Percentiles rank a stretch among this genome's conserved stretches.
phyloP scores from a whole-genome alignment of 495 filamentous ascomycete species.

The Peziza echinospora region DNA sequence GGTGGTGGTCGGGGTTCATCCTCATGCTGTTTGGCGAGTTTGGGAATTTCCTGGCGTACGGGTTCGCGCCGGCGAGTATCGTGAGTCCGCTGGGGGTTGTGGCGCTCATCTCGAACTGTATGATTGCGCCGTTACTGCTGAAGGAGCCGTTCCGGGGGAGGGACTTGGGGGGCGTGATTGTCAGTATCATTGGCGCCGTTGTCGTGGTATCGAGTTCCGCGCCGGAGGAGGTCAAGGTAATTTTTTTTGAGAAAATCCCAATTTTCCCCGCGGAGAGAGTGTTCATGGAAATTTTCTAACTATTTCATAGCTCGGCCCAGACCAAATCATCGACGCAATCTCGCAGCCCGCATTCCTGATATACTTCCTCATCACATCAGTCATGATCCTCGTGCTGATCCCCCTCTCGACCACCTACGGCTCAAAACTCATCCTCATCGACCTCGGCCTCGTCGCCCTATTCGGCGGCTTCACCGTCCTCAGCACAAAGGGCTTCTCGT shows the following conservation, averaged over 20 bases:
- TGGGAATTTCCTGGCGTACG: conserved; percentile 93
- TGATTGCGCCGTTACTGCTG: conserved; percentile 82
- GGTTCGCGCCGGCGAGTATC: conserved; percentile 94
- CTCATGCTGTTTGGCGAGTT: conserved; percentile 84
- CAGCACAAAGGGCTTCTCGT: conserved; percentile 89
- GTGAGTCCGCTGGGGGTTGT: conserved; percentile 94
- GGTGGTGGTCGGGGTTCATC: conserved; percentile 85
- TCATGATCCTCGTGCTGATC: conserved; percentile 51
- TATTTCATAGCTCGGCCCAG: conserved; percentile 40
- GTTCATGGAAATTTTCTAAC: conserved; percentile 5
- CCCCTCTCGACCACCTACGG: conserved; percentile 68
- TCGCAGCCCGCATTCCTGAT: conserved; percentile 76
- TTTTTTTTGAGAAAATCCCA: background rate
- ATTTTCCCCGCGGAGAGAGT: background rate
- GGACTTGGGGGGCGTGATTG: conserved; percentile 72
- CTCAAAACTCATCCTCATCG: conserved; percentile 65
- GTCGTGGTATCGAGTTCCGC: conserved; percentile 85
- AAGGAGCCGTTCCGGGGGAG: conserved; percentile 68
- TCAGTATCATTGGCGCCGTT: conserved; percentile 72
- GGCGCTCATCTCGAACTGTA: conserved; percentile 81
- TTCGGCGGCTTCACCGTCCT: conserved; percentile 91
- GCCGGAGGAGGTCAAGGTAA: conserved; percentile 56
- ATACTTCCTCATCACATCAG: conserved; percentile 56
- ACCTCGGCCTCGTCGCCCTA: conserved; percentile 75
- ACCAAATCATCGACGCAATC: conserved; percentile 76